phyloP scores from a whole-genome alignment of 768 basidiomycete species.

The Phylloporus rhodoxanthus region DNA sequence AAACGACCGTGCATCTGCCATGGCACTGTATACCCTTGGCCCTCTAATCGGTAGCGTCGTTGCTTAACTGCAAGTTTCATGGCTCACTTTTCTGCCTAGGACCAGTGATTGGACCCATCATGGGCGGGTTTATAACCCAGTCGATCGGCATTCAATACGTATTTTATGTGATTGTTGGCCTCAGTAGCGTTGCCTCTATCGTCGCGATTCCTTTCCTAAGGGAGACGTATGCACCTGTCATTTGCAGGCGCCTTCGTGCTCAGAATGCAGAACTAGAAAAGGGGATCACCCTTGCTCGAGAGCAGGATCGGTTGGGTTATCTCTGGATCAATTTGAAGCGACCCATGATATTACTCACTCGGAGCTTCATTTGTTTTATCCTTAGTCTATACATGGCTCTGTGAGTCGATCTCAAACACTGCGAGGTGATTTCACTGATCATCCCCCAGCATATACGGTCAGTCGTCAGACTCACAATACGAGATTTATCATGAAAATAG shows the following conservation, averaged over 20 bases:
- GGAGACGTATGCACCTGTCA: slow-evolving; percentile 73
- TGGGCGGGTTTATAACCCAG: slow-evolving; percentile 61
- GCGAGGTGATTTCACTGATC: background rate
- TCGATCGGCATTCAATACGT: slow-evolving; percentile 56
- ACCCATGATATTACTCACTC: slow-evolving; percentile 51
- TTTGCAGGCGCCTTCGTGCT: slow-evolving; percentile 45
- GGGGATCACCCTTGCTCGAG: slow-evolving; percentile 20
- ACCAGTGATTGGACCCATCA: slow-evolving; percentile 56
- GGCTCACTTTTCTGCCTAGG: slow-evolving; percentile 13
- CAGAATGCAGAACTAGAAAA: slow-evolving; percentile 42
- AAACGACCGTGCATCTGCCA: slow-evolving; percentile 56
- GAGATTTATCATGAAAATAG: slow-evolving; percentile 19
- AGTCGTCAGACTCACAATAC: slow-evolving; percentile 15
- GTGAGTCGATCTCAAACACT: slow-evolving; percentile 36
- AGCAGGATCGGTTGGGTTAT: slow-evolving; percentile 33
- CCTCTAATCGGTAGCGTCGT: slow-evolving; percentile 47
- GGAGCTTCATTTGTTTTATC: slow-evolving; percentile 64
- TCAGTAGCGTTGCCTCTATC: slow-evolving; percentile 39
- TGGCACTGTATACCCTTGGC: slow-evolving; percentile 62
- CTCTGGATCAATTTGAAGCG: slow-evolving; percentile 59
- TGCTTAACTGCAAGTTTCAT: background rate
- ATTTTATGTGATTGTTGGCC: slow-evolving; percentile 44
- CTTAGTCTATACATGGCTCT: slow-evolving; percentile 69
- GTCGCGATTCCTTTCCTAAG: slow-evolving; percentile 57
- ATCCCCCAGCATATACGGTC: slow-evolving; percentile 48